Evolutionary conservation across 768 basidiomycete species (phyloP).

Genomic region (Kwoniella bestiolae): DNA sequence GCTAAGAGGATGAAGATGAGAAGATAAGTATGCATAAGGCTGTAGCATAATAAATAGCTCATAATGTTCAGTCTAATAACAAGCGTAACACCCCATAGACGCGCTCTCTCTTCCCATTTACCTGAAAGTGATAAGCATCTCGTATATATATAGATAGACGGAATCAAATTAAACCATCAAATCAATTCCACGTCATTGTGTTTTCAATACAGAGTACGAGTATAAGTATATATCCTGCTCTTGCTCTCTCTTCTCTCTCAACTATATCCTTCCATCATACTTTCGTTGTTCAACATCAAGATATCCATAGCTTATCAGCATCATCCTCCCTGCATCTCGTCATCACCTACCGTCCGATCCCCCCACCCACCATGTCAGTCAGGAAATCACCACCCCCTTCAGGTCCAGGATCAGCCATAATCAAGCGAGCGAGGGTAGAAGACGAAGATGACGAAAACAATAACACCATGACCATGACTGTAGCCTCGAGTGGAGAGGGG

Average conservation of each 20-base stretch:
- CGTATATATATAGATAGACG: not conserved
- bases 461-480: constrained; percentile 54
- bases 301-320: too few species aligned
- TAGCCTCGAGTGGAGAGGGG: constrained; percentile 55
- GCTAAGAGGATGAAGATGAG: not conserved
- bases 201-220: not conserved
- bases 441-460: constrained; percentile 48
- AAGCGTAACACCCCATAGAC: not conserved
- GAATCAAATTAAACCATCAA: not conserved
- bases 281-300: too few species aligned
- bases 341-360: too few species aligned
- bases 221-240: not conserved
- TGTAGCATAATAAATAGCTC: not conserved
- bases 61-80: not conserved
- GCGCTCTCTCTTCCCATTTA: not conserved
- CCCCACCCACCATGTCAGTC: constrained; percentile 41
- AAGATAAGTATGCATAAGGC: not conserved
- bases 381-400: constrained; percentile 51
- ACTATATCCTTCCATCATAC: too few species aligned
- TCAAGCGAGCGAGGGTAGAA: constrained; percentile 53
- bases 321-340: too few species aligned
- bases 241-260: not conserved
- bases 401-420: constrained; percentile 44
- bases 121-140: not conserved
- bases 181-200: constrained; percentile 9